Evolutionary conservation across 1,284 basidiomycete genomes (phyloP).

Genomic region (Cerrena zonata): DNA sequence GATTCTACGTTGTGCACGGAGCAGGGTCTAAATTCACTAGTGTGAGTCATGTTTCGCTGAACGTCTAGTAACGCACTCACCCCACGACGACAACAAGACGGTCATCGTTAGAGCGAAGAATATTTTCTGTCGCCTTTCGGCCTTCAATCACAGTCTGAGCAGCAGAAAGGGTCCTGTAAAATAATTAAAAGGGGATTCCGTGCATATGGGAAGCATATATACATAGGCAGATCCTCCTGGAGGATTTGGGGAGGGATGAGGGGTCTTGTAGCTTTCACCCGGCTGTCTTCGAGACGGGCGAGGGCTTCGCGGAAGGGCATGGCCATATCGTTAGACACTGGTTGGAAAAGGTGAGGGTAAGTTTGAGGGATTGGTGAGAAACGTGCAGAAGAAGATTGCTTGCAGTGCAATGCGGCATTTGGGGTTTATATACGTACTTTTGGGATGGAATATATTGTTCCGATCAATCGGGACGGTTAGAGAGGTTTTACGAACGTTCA

Average conservation of each 20-base stretch:
- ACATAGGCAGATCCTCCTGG: conserved; percentile 81
- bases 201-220: conserved; percentile 21
- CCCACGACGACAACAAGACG: conserved; percentile 84
- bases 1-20: conserved; percentile 86
- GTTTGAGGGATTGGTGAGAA: background rate
- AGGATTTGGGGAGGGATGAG: conserved; percentile 90
- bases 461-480: background rate
- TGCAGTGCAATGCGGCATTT: background rate
- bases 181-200: background rate
- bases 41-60: conserved; percentile 9
- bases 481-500: background rate
- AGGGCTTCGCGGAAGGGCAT: conserved; percentile 75
- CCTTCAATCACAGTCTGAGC: conserved; percentile 83
- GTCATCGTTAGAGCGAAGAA: conserved; percentile 82
- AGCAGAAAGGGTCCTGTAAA: conserved; percentile 55
- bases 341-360: conserved; percentile 5
- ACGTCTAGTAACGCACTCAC: conserved; percentile 35
- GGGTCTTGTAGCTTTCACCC: conserved; percentile 81
- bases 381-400: too few relatives aligned
- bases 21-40: conserved; percentile 62
- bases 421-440: conserved; percentile 2
- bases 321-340: conserved; percentile 39
- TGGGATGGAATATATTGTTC: background rate
- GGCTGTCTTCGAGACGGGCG: conserved; percentile 75
- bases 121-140: conserved; percentile 71